Evolutionary conservation across 768 basidiomycete species (phyloP).

Genomic region (Lentinula sp.): DNA sequence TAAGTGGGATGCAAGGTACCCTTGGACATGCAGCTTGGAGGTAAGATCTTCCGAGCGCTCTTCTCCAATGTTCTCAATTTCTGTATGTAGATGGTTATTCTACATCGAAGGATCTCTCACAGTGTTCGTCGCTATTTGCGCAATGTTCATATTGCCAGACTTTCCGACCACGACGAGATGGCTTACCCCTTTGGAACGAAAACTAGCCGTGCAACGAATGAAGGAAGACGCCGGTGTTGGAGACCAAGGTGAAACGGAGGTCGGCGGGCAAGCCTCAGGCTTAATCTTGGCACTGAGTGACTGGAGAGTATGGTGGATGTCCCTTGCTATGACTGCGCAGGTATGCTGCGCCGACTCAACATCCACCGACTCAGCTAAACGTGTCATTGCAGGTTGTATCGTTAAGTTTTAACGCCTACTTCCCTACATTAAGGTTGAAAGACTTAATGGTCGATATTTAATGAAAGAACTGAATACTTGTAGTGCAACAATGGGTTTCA

Average conservation of each 20-base stretch:
- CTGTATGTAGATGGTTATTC: conserved; percentile 35
- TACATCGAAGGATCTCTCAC: conserved; percentile 41
- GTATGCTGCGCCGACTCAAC: conserved; percentile 24
- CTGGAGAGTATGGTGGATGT: conserved; percentile 83
- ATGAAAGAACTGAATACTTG: neutral
- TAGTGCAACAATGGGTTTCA: conserved; percentile 60
- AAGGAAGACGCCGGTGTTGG: conserved; percentile 55
- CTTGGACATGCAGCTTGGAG: conserved; percentile 49
- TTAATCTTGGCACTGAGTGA: conserved; percentile 62
- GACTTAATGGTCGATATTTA: neutral
- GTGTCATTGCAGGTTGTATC: conserved; percentile 19
- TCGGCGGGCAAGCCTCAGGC: conserved; percentile 34
- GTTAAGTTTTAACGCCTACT: conserved; percentile 74
- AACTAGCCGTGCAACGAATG: conserved; percentile 46
- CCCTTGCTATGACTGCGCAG: conserved; percentile 54
- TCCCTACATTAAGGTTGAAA: conserved; percentile 52
- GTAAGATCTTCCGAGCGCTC: conserved; percentile 15
- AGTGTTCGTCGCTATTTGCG: conserved; percentile 35
- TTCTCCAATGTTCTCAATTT: conserved; percentile 11
- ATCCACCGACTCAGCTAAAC: no score
- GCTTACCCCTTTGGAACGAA: conserved; percentile 29
- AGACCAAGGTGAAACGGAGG: conserved; percentile 39
- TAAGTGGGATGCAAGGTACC: conserved; percentile 39
- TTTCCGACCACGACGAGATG: conserved; percentile 32
- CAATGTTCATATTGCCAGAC: conserved; percentile 43